Base-by-base conservation (phyloP, 768 basidiomycete genomes). In the Trametes sanguinea region DNA sequence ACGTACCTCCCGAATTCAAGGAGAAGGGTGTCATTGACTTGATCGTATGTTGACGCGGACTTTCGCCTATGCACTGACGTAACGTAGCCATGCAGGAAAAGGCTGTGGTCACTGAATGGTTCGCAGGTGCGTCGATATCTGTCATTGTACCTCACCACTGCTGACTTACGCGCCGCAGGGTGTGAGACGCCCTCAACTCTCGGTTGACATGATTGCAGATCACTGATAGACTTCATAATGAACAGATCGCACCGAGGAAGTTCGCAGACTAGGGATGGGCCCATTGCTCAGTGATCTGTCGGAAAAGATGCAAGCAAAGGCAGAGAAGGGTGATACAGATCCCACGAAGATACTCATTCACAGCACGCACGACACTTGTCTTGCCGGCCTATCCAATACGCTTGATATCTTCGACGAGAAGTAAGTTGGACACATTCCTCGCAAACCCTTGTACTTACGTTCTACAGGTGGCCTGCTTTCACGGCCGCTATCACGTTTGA, bases 31-130 rank as follows among this genome's bases (percentile, higher is more conserved):
- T 88, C 6, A 73, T 87, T 4, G 81, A 84, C 65, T 67, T 81
- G 45, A 84, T 93, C 33, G 90, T 75, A 16, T 32, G 51, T 42
- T 27, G 8, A 4, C 29, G 29, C 16, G 35, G 3, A 22, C 27
- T 17, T 8, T 14, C 8, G 4, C 30, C 4, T 17, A 39, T 17
- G 29, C n/a, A 33, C 44, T 54, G 22, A 17, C 33, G n/a, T 10
- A 14, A 22, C 46, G 9, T 14, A 6, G 51, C 33, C 2, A 14
- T 22, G 3, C 51, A 90, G 87, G 88, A 94, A 75, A 78, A 78
- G 56, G 90, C 89, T 17, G 85, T 90, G 3, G 83, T 88, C 29
- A 81, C 80, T 51, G 91, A 94, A 72, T 93, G 91, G 90, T 94
- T 89, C 71, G 79, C 83, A 76, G 84, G 60, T 75, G 59, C 61